These are phyloP conservation scores for Hibiscus tridactylites DNA, from an alignment of 345 rosid species.

Conservation along the genomic window DNA sequence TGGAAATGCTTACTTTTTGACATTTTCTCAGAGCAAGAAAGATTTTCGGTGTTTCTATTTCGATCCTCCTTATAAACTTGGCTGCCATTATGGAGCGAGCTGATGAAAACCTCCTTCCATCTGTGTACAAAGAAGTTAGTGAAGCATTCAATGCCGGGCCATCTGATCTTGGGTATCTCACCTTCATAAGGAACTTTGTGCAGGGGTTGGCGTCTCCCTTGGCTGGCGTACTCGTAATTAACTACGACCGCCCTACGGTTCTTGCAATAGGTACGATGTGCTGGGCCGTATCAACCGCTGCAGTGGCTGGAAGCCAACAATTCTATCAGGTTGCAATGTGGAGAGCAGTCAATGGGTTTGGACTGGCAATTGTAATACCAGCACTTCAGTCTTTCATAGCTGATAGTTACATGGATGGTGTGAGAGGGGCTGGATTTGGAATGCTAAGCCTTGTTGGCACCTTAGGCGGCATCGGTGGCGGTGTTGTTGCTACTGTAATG, in stretches of 20 bases:
- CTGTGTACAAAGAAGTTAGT: conserved; percentile 97
- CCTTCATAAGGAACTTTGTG: conserved; percentile 91
- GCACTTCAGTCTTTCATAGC: conserved; percentile 95
- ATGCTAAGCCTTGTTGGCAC: conserved; percentile 71
- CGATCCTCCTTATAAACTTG: conserved; percentile 77
- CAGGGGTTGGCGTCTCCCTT: conserved; percentile 83
- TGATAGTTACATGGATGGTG: conserved; percentile 77
- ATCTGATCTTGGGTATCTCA: conserved; percentile 86
- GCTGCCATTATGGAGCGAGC: conserved; percentile 96
- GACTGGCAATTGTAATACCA: conserved; percentile 92
- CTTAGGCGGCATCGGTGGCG: conserved; percentile 92
- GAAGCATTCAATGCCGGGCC: conserved; percentile 94
- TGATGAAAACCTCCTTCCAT: conserved; percentile 87
- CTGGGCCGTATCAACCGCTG: conserved; percentile 97
- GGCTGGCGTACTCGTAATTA: conserved; percentile 80
- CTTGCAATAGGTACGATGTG: conserved; percentile 81
- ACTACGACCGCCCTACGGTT: conserved; percentile 80
- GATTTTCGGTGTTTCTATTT: conserved; percentile 75
- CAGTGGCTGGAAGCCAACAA: conserved; percentile 70
- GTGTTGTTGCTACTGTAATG: conserved; percentile 89
- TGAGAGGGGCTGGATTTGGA: conserved; percentile 90
- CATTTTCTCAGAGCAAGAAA: conserved; percentile 55
- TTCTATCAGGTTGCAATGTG: conserved; percentile 76
- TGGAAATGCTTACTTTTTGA: conserved; percentile 6
- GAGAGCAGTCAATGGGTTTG: conserved; percentile 97